Conservation (phyloP, 768 basidiomycete genomes). For the Hygrophorus russula region DNA sequence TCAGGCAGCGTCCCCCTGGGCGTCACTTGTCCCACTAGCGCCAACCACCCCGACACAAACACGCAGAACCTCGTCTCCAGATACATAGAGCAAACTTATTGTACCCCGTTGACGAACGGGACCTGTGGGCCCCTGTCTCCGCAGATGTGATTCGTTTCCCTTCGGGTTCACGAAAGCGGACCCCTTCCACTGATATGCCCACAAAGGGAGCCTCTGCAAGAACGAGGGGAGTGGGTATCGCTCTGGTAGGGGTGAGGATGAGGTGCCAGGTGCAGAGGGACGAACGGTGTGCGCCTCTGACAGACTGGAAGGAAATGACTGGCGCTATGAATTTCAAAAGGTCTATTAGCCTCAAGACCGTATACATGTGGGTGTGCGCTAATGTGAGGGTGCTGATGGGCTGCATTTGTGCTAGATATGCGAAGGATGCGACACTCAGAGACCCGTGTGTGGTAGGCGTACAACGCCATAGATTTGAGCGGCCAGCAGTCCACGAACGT, state of each 20-base stretch:
- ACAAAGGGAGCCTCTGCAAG: constrained; percentile 46
- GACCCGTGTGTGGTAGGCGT: constrained; percentile 37
- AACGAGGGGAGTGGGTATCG: constrained; percentile 54
- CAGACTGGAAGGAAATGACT: constrained; percentile 28
- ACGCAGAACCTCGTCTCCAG: constrained; percentile 51
- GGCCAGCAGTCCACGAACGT: constrained; percentile 32
- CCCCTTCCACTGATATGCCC: constrained; percentile 43
- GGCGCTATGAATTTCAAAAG: constrained; percentile 36
- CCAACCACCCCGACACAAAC: constrained; percentile 40
- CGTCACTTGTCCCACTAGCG: constrained; percentile 25
- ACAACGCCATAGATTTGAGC: constrained; percentile 32
- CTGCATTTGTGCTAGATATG: constrained; percentile 29
- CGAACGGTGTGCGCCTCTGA: constrained; percentile 35
- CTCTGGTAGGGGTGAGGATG: constrained; percentile 27
- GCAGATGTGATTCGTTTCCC: constrained; percentile 51
- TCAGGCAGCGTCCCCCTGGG: constrained; percentile 5
- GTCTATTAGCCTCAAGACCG: constrained; percentile 43
- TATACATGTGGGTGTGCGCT: constrained; percentile 38
- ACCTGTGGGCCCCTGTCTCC: constrained; percentile 43
- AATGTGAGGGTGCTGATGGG: background rate
- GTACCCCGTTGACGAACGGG: constrained; percentile 27
- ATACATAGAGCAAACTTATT: constrained; percentile 50
- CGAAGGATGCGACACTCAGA: constrained; percentile 41
- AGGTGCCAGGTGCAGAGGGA: constrained; percentile 54
- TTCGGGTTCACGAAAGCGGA: constrained; percentile 31